Evolutionary conservation across 73 alveolate genomes (phyloP).

Genomic region (Tetrahymena elliotti): DNA sequence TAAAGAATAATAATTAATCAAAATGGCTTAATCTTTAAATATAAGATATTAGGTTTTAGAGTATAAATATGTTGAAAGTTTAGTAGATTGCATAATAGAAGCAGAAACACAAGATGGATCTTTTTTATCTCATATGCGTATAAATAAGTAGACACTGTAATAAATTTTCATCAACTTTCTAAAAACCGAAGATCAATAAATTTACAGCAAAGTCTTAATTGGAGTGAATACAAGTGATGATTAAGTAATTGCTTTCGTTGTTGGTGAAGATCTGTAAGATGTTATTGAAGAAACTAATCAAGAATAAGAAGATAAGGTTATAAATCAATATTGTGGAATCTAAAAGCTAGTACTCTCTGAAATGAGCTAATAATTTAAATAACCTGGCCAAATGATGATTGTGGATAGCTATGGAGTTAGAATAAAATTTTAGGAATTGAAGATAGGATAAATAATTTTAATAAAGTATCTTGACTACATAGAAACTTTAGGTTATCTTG

Average conservation of each 20-base stretch:
- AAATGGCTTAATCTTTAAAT: neutral
- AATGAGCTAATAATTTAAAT: neutral
- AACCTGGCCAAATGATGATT: neutral
- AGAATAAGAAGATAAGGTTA: neutral
- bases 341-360: neutral
- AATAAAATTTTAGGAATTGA: neutral
- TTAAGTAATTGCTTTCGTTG: neutral
- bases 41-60: neutral
- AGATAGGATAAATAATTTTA: neutral
- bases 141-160: neutral
- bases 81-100: neutral
- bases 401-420: neutral
- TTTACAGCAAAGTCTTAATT: neutral
- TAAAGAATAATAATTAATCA: neutral
- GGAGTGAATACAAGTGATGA: neutral
- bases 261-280: neutral
- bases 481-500: neutral
- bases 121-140: neutral
- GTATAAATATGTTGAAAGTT: neutral
- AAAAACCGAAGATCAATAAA: neutral
- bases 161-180: neutral
- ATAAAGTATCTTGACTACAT: neutral
- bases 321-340: neutral
- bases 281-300: neutral
- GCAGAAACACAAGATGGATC: neutral